Evolutionary conservation across 2,329 filamentous ascomycete species (phyloP).

Genomic region (Aspergillus aculeatus): DNA sequence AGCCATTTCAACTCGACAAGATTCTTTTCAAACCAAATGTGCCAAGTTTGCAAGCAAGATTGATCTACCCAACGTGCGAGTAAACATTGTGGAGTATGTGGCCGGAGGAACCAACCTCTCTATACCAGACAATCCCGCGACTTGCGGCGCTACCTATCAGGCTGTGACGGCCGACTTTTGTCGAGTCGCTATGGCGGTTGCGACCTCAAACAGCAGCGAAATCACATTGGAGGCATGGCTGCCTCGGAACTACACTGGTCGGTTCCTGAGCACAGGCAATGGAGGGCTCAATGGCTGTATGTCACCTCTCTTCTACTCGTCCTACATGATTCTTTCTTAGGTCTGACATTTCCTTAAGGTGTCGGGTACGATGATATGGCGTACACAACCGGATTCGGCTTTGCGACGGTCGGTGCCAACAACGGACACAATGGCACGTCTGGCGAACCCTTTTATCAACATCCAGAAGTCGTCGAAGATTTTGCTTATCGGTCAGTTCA

Average conservation of each 20-base stretch:
- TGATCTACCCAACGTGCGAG: slow-evolving; percentile 29
- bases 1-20: slow-evolving; percentile 21
- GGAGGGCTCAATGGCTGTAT: slow-evolving; percentile 50
- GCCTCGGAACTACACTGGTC: slow-evolving; percentile 46
- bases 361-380: slow-evolving; percentile 47
- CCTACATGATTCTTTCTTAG: background rate
- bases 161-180: slow-evolving; percentile 35
- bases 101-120: slow-evolving; percentile 38
- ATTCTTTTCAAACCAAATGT: slow-evolving; percentile 28
- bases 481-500: slow-evolving; percentile 50
- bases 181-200: slow-evolving; percentile 43
- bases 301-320: slow-evolving; percentile 13
- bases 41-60: slow-evolving; percentile 26
- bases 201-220: slow-evolving; percentile 45
- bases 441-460: slow-evolving; percentile 48
- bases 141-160: slow-evolving; percentile 37
- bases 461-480: slow-evolving; percentile 48
- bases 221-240: slow-evolving; percentile 52
- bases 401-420: slow-evolving; percentile 50
- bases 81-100: slow-evolving; percentile 36
- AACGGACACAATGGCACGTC: slow-evolving; percentile 52
- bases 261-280: slow-evolving; percentile 51
- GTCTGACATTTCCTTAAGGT: slow-evolving; percentile 28
- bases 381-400: slow-evolving; percentile 45
- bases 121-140: slow-evolving; percentile 38